Percentiles rank a stretch among this genome's conserved stretches.
Evolutionary conservation across 495 filamentous ascomycete species (phyloP).

Genomic region (Penicillium goetzii): DNA sequence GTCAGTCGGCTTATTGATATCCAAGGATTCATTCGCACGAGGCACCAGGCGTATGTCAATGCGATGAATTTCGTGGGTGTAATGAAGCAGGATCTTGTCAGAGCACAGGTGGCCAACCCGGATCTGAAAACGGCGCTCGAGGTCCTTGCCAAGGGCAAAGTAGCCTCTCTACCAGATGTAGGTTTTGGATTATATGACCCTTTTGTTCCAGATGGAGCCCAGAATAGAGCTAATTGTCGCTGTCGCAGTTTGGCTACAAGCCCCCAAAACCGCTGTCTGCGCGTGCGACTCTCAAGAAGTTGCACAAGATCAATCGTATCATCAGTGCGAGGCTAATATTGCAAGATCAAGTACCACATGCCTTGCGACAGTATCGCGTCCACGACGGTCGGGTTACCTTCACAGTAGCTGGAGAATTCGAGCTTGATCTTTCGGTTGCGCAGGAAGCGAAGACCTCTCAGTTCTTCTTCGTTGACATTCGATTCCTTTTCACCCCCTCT

Average conservation of each 20-base stretch:
- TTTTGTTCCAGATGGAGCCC: neutral
- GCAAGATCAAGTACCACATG: constrained; percentile 70
- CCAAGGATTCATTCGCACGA: constrained; percentile 66
- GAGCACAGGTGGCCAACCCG: constrained; percentile 75
- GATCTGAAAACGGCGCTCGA: constrained; percentile 89
- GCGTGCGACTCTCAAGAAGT: constrained; percentile 64
- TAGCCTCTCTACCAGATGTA: constrained; percentile 77
- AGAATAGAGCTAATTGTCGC: neutral
- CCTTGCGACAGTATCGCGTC: constrained; percentile 75
- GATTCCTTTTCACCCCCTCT: constrained; percentile 77
- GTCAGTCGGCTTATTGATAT: constrained; percentile 87
- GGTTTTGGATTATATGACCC: constrained; percentile 30
- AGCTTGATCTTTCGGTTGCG: constrained; percentile 86
- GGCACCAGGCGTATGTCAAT: constrained; percentile 58
- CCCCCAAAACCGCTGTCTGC: constrained; percentile 70
- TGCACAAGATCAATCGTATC: constrained; percentile 80
- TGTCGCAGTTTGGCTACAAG: constrained; percentile 69
- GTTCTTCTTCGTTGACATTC: constrained; percentile 91
- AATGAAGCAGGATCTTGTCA: constrained; percentile 67
- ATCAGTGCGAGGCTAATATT: constrained; percentile 79
- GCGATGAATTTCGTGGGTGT: constrained; percentile 65
- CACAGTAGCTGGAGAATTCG: constrained; percentile 79
- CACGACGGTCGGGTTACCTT: constrained; percentile 85
- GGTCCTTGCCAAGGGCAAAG: constrained; percentile 74
- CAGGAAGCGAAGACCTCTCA: constrained; percentile 78